Conservation (phyloP, 768 basidiomycete species). For the Roridomyces roridus region DNA sequence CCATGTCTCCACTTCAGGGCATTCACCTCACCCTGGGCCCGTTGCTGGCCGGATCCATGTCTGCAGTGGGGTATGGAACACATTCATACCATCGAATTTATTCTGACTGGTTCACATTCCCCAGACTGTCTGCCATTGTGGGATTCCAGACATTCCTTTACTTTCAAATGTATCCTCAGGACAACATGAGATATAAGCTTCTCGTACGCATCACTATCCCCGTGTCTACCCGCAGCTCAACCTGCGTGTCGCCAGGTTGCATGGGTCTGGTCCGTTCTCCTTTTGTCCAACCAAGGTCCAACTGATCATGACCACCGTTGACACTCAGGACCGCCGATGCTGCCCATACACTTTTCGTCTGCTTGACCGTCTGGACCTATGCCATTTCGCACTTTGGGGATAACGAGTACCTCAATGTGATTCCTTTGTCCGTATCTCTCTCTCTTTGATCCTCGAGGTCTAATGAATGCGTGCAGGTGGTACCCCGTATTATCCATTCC, state of each 20-base stretch:
- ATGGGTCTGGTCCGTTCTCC: constrained; percentile 6
- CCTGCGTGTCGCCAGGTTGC: constrained; percentile 1
- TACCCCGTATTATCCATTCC: constrained; percentile 1
- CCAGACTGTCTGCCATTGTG: no score
- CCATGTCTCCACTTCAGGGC: constrained; percentile 1
- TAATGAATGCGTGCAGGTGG: not conserved
- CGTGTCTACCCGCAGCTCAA: not conserved
- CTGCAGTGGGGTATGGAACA: constrained; percentile 2
- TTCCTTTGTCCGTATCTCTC: not conserved
- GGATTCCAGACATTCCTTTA: no score
- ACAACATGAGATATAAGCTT: constrained; percentile 9
- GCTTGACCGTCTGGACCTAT: constrained; percentile 6
- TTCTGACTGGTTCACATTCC: not conserved
- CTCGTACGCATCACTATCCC: constrained; percentile 3
- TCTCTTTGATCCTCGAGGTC: not conserved
- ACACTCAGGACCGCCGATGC: constrained; percentile 7
- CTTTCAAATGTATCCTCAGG: constrained; percentile 7
- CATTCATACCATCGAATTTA: not conserved
- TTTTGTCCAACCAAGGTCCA: not conserved
- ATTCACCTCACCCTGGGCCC: constrained; percentile 1
- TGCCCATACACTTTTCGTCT: no score
- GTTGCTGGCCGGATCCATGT: not conserved
- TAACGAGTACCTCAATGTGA: not conserved
- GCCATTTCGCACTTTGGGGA: constrained; percentile 2
- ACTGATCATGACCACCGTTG: not conserved